Evolutionary conservation across 352 stramenopile species (phyloP), one percentile per base, ranked within the genome.

Genomic region (Pythium aristosporum): DNA sequence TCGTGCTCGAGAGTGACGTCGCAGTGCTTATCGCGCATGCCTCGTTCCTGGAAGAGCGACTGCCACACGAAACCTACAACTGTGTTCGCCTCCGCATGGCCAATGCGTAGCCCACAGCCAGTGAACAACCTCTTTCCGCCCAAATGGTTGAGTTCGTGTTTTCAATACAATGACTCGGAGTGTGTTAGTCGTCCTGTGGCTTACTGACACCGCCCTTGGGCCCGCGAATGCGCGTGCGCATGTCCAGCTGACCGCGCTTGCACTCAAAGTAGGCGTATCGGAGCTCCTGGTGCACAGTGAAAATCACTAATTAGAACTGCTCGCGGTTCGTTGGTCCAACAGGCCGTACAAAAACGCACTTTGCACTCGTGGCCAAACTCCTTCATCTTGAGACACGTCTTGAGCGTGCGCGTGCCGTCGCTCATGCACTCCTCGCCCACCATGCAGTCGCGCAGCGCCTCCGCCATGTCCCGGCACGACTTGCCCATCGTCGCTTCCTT

Each of bases 191-290:
- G 15, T 65, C 70, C 43, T 73, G 50, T 52, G 72, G 70, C 59
- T 88, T 89, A 15, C 71, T 79, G 58, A 80, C 74, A 28, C 85
- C 85, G 61, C 85, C 85, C 67, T 94, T 92, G 9, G 85, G 85
- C 0, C 85, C 85, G 44, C 82, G 82, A 46, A 94, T 89, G 23
- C 85, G 76, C 59, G 85, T 87, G n/a, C 85, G 79, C 85, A 94
- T 94, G 60, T 94, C 85, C 57, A 94, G 55, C 23, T 94, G 85
- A 23, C 85, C 85, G 21, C 85, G 85, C 63, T 89, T 92, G 75
- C 85, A 94, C 71, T 94, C 85, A 68, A 94, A 94, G 66, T 94
- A 94, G 23, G 85, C 82, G 43, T 87, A 71, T 7, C 85, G 85
- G 34, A 88, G 87, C 50, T 87, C 82, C 85, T 93, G 23, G 10